These are phyloP conservation scores for Silene vulgaris DNA, from an alignment of 179 eudicot genomes.

Conservation along the genomic window DNA sequence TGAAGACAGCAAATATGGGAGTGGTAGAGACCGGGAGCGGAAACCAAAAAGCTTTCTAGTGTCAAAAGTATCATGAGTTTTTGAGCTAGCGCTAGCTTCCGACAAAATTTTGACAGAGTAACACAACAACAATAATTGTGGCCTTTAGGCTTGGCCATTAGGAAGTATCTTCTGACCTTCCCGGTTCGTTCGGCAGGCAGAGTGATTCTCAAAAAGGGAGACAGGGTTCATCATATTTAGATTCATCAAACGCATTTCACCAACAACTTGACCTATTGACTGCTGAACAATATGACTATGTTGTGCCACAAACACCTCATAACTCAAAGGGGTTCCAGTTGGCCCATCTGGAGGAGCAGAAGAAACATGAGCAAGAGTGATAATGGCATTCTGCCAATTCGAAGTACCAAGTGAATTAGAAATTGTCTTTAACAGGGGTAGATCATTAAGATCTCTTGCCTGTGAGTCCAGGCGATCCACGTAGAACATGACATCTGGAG, in stretches of 20 bases:
- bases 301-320: conserved; percentile 79
- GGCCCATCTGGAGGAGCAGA: conserved; percentile 99
- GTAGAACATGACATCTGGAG: conserved; percentile 74
- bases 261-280: conserved; percentile 82
- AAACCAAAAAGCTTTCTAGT: conserved; percentile 76
- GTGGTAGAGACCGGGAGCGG: conserved; percentile 71
- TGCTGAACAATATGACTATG: conserved; percentile 85
- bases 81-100: conserved; percentile 62
- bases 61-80: conserved; percentile 72
- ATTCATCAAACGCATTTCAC: conserved; percentile 80
- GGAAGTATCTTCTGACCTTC: conserved; percentile 91
- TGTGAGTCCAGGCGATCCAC: conserved; percentile 86
- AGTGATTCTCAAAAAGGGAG: conserved; percentile 86
- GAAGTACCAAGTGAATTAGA: conserved; percentile 64
- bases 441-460: conserved; percentile 83
- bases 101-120: conserved; percentile 83
- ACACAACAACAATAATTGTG: conserved; percentile 69
- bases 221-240: conserved; percentile 84
- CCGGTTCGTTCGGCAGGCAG: conserved; percentile 75
- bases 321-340: conserved; percentile 73
- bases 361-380: conserved; percentile 82
- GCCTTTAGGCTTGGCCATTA: conserved; percentile 92
- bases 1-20: conserved; percentile 75
- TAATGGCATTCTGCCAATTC: conserved; percentile 76
- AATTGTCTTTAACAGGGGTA: conserved; percentile 67